Conservation (phyloP, 768 basidiomycete genomes). For the Panaeolus papilionaceus region DNA sequence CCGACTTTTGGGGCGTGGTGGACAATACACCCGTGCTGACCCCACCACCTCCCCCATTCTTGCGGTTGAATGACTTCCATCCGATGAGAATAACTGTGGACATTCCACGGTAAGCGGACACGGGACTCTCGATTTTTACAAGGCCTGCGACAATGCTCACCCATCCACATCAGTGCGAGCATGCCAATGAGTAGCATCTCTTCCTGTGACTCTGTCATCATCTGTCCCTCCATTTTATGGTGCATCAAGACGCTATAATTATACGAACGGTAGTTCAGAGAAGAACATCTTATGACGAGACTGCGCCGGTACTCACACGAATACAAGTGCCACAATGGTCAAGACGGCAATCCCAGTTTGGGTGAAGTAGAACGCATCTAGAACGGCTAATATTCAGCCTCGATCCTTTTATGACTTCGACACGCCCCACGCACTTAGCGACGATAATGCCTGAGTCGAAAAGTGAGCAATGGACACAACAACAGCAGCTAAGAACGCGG, state of each 20-base stretch:
- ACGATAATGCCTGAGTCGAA: constrained; percentile 55
- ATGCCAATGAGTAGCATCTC: constrained; percentile 76
- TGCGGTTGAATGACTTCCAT: constrained; percentile 47
- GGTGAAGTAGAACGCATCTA: constrained; percentile 69
- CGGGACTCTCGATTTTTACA: not conserved
- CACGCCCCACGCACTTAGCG: constrained; percentile 43
- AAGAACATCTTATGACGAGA: not conserved
- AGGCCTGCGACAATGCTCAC: constrained; percentile 45
- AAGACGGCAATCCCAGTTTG: constrained; percentile 79
- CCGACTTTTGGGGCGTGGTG: constrained; percentile 23
- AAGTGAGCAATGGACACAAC: constrained; percentile 56
- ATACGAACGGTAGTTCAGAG: not conserved
- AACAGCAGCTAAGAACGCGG: constrained; percentile 44
- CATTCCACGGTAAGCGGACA: not conserved
- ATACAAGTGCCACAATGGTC: constrained; percentile 67
- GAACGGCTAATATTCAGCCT: constrained; percentile 13
- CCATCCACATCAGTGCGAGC: constrained; percentile 78
- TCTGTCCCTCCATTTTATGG: constrained; percentile 62
- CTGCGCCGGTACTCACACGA: constrained; percentile 55
- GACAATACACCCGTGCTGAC: constrained; percentile 28
- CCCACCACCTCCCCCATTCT: constrained; percentile 30
- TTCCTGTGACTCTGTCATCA: constrained; percentile 74
- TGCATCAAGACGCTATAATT: constrained; percentile 50
- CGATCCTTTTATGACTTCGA: constrained; percentile 15
- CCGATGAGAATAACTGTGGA: constrained; percentile 45